These are phyloP conservation scores for Wallacemonas sp. DNA, from an alignment of 208 protist species.

Conservation along the genomic window DNA sequence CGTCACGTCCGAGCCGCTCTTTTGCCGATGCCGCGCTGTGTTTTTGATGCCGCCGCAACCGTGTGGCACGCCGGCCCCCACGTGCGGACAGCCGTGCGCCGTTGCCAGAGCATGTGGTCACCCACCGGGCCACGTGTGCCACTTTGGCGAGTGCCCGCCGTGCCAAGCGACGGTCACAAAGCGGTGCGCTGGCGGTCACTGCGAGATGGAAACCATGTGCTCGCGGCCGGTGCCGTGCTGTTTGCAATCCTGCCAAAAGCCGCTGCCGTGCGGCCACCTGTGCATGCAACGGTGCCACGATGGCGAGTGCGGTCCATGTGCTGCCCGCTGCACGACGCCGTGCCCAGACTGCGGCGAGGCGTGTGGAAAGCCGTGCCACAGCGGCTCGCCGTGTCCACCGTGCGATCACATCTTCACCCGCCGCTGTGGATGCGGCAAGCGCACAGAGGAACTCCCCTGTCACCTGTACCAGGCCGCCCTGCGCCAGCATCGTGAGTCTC, in stretches of 20 bases:
- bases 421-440: constrained; percentile 59
- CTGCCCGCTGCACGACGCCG: constrained; percentile 33
- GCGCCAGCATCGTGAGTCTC: constrained; percentile 20
- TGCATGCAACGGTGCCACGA: constrained; percentile 62
- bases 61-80: constrained; percentile 61
- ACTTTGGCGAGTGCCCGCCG: constrained; percentile 73
- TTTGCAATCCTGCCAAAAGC: constrained; percentile 38
- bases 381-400: constrained; percentile 35
- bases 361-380: constrained; percentile 60
- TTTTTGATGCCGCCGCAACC: constrained; percentile 67
- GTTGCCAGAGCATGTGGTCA: constrained; percentile 47
- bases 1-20: constrained; percentile 49
- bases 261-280: constrained; percentile 60
- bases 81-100: constrained; percentile 53
- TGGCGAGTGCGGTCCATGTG: constrained; percentile 55
- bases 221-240: constrained; percentile 36
- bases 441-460: constrained; percentile 39
- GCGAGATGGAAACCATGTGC: constrained; percentile 10
- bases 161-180: constrained; percentile 42
- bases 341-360: constrained; percentile 56
- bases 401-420: constrained; percentile 38
- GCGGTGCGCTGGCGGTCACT: constrained; percentile 52
- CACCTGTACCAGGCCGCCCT: constrained; percentile 21
- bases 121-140: constrained; percentile 50
- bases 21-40: constrained; percentile 56